Conservation (phyloP, 148 eudicot species). For the Cornus controversa region DNA sequence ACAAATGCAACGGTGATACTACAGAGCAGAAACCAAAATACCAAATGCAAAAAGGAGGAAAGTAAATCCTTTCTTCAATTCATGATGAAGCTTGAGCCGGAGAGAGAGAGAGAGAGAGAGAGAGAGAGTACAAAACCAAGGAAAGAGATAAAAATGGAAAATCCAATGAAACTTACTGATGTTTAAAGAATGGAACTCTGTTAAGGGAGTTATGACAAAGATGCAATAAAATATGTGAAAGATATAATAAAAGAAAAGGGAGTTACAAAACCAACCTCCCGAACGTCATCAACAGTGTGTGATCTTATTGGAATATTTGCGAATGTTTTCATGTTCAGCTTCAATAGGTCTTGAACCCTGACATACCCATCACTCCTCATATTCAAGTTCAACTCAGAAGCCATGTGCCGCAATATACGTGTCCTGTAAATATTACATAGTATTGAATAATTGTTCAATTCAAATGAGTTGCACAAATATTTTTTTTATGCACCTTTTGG, state of each 20-base stretch:
- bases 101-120: too few relatives aligned
- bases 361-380: slow-evolving; percentile 92
- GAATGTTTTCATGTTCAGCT: slow-evolving; percentile 59
- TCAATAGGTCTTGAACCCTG: slow-evolving; percentile 69
- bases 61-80: background rate
- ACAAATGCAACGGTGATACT: background rate
- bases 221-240: background rate
- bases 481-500: too few relatives aligned
- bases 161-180: too few relatives aligned
- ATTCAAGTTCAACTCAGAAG: slow-evolving; percentile 69
- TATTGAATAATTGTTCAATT: background rate
- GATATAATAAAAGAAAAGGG: slow-evolving; percentile 1
- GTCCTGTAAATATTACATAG: slow-evolving; percentile 38
- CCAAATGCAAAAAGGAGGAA: too few relatives aligned
- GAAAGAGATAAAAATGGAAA: too few relatives aligned
- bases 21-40: background rate
- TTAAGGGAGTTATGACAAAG: background rate
- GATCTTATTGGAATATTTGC: slow-evolving; percentile 68
- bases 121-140: too few relatives aligned
- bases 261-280: slow-evolving; percentile 62
- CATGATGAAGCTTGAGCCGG: too few relatives aligned
- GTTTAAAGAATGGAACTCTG: background rate
- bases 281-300: slow-evolving; percentile 82
- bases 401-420: slow-evolving; percentile 81
- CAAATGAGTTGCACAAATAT: background rate